Percentiles rank a stretch among this genome's conserved stretches.
Evolutionary conservation across 2,329 filamentous ascomycete genomes (phyloP).

Genomic region (Botrytis fragariae): DNA sequence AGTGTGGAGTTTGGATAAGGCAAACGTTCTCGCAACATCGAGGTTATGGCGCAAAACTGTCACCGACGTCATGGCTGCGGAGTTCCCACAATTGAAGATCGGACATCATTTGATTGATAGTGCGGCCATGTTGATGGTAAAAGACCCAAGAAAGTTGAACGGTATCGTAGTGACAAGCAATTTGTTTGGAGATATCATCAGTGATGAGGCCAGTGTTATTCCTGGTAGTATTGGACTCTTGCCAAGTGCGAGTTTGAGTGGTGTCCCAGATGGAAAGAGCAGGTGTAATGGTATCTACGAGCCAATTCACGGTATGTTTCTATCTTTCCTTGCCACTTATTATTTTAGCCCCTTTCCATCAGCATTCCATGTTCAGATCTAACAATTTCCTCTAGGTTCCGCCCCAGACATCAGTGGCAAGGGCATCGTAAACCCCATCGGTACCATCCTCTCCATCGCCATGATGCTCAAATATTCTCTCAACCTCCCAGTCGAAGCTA

Average conservation of each 20-base stretch:
- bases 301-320: slow-evolving; percentile 79
- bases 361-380: not conserved
- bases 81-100: slow-evolving; percentile 83
- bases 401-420: slow-evolving; percentile 92
- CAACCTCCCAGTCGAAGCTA: slow-evolving; percentile 71
- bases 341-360: not conserved
- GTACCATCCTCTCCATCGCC: slow-evolving; percentile 84
- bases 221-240: slow-evolving; percentile 85
- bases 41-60: slow-evolving; percentile 87
- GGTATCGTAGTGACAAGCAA: slow-evolving; percentile 92
- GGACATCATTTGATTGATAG: slow-evolving; percentile 92
- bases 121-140: slow-evolving; percentile 97
- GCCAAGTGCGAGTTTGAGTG: slow-evolving; percentile 82
- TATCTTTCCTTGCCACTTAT: not conserved
- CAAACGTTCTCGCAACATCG: slow-evolving; percentile 89
- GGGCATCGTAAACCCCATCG: slow-evolving; percentile 88
- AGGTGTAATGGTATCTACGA: slow-evolving; percentile 95
- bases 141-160: slow-evolving; percentile 84
- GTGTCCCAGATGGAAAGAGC: slow-evolving; percentile 79
- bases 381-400: slow-evolving; percentile 54
- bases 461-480: slow-evolving; percentile 98
- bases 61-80: slow-evolving; percentile 76
- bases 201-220: slow-evolving; percentile 92
- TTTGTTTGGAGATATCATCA: slow-evolving; percentile 93
- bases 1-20: slow-evolving; percentile 91